A percentile compares a stretch with the other conserved stretches of the same genome.
These are phyloP conservation scores for Penicillium sp. DNA, from an alignment of 2,329 filamentous ascomycete species.

Conservation along the genomic window DNA sequence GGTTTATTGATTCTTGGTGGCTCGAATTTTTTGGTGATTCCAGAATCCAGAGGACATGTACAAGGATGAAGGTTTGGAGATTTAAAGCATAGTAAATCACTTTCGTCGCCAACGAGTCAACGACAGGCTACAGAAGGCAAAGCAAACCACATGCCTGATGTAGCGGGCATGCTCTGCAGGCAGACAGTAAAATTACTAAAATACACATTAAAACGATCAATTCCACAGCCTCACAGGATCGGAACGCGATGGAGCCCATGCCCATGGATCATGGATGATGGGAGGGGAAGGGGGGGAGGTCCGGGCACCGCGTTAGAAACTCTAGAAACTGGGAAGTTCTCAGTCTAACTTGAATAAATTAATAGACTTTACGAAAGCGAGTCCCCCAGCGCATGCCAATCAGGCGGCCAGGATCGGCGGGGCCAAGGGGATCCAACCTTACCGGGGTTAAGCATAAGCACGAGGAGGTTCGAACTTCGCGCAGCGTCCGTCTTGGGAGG, in stretches of 20 bases:
- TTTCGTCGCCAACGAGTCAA: not conserved
- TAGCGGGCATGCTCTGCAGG: not conserved
- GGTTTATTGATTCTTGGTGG: not conserved
- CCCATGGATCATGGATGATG: not conserved
- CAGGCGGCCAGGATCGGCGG: conserved; percentile 26
- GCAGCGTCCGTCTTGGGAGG: conserved; percentile 24
- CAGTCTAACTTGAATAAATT: conserved; percentile 12
- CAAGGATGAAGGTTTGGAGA: not conserved
- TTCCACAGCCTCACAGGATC: conserved; percentile 3
- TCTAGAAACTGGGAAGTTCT: conserved; percentile 7
- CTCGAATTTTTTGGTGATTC: not conserved
- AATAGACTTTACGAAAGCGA: conserved; percentile 16
- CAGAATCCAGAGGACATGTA: not conserved
- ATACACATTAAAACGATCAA: not conserved
- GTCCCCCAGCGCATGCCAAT: conserved; percentile 18
- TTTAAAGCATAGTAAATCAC: not conserved
- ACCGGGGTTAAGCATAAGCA: conserved; percentile 43
- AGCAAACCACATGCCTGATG: not conserved
- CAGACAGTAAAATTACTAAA: not conserved
- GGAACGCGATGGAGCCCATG: not conserved
- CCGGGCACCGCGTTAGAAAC: conserved; percentile 9
- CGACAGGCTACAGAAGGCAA: not conserved
- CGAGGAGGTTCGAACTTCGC: conserved; percentile 21
- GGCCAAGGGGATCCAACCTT: conserved; percentile 36
- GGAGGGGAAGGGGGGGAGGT: not conserved